Conservation (phyloP, 257 asterid species). For the Solanum pinnatisectum region DNA sequence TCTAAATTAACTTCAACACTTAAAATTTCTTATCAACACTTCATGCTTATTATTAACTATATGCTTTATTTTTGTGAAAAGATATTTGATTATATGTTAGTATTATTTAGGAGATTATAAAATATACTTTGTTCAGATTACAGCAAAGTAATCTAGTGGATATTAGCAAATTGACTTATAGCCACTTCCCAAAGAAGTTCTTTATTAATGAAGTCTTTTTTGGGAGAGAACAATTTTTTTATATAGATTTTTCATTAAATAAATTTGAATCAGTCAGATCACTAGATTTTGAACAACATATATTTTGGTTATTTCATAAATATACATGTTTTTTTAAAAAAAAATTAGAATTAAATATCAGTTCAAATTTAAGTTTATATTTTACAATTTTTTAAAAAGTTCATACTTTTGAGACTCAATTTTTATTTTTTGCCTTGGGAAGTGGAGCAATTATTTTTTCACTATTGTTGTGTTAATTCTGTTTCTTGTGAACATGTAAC, state of each 20-base stretch:
- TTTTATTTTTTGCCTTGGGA: background rate
- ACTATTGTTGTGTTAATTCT: too few species aligned
- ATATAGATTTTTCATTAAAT: background rate
- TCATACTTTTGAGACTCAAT: background rate
- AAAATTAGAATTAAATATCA: background rate
- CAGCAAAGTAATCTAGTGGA: background rate
- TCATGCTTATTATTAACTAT: background rate
- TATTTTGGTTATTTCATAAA: background rate
- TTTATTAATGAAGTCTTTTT: background rate
- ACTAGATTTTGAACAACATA: background rate
- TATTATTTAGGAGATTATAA: background rate
- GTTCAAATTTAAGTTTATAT: background rate
- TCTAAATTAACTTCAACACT: background rate
- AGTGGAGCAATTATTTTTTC: background rate
- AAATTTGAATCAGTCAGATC: background rate
- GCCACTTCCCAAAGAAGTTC: background rate
- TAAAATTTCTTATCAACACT: background rate
- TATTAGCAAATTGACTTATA: background rate
- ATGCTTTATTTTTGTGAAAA: background rate
- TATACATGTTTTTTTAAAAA: background rate
- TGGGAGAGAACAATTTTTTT: background rate
- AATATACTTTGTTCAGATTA: background rate
- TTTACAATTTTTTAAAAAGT: background rate
- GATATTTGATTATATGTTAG: background rate
- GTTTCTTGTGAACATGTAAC: too few species aligned